Evolutionary conservation across 2,329 filamentous ascomycete genomes (phyloP).

Genomic region (Calonectria multiphialidica): DNA sequence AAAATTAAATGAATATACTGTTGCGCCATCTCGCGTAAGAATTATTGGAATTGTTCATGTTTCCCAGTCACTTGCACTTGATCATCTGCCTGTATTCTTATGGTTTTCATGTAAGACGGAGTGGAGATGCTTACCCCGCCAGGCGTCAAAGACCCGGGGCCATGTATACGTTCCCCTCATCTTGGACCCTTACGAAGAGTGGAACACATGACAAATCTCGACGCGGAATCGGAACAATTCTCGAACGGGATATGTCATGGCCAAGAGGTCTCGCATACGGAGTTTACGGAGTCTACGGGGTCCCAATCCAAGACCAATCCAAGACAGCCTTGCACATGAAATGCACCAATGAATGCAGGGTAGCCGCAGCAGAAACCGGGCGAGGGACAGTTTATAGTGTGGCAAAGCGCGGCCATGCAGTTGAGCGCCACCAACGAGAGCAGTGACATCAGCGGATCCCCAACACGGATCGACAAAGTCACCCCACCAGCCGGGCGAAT

Average conservation of each 20-base stretch:
- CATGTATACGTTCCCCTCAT: neutral
- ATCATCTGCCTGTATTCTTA: neutral
- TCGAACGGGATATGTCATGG: neutral
- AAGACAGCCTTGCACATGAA: neutral
- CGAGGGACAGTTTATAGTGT: neutral
- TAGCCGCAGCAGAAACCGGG: neutral
- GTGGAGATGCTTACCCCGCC: neutral
- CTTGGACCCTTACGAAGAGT: neutral
- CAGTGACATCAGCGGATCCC: constrained; percentile 35
- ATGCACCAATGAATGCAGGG: neutral
- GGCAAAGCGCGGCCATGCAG: constrained; percentile 13
- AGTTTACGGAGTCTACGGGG: constrained; percentile 16
- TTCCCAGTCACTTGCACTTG: neutral
- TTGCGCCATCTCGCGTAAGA: too few species aligned
- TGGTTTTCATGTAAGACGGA: neutral
- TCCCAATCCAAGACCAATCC: neutral
- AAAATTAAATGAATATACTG: too few species aligned
- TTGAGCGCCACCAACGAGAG: constrained; percentile 28
- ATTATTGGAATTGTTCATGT: too few species aligned
- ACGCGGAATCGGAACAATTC: neutral
- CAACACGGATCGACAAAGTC: constrained; percentile 26
- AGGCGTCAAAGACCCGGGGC: neutral
- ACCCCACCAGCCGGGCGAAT: neutral
- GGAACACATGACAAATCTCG: constrained; percentile 20
- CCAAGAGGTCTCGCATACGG: constrained; percentile 11